phyloP scores from a whole-genome alignment of 164 flowering plant species.

The Pachysandra terminalis region DNA sequence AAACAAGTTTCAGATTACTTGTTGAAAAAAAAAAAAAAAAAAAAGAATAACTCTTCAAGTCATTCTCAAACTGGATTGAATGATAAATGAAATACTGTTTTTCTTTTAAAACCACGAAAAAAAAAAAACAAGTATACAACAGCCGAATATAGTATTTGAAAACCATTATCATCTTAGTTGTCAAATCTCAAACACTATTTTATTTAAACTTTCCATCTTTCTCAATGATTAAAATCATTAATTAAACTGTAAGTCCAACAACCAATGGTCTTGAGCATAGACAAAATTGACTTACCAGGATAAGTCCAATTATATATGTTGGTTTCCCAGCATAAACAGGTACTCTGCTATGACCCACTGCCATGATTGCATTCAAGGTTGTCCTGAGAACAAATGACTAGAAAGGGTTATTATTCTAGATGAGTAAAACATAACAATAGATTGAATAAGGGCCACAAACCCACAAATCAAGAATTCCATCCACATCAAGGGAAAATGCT shows the following conservation, averaged over 20 bases:
- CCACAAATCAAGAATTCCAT: slow-evolving; percentile 80
- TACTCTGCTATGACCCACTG: slow-evolving; percentile 89
- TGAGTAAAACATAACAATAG: neutral
- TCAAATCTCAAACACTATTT: neutral
- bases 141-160: too few species aligned
- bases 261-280: neutral
- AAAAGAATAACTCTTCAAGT: too few species aligned
- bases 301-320: slow-evolving; percentile 69
- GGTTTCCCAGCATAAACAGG: slow-evolving; percentile 72
- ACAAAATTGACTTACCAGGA: slow-evolving; percentile 51
- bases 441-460: slow-evolving; percentile 31
- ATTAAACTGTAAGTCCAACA: neutral
- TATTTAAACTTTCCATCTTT: too few species aligned
- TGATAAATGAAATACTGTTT: neutral
- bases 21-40: too few species aligned
- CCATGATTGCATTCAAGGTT: slow-evolving; percentile 69
- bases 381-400: slow-evolving; percentile 42
- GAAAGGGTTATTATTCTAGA: neutral
- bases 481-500: slow-evolving; percentile 93
- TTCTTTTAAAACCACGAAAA: too few species aligned
- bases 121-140: too few species aligned
- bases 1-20: too few species aligned
- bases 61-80: neutral
- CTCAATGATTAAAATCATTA: neutral
- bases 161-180: neutral